phyloP scores from a whole-genome alignment of 1,139 yeast species.

The Debaryomycetaceae sp. region DNA sequence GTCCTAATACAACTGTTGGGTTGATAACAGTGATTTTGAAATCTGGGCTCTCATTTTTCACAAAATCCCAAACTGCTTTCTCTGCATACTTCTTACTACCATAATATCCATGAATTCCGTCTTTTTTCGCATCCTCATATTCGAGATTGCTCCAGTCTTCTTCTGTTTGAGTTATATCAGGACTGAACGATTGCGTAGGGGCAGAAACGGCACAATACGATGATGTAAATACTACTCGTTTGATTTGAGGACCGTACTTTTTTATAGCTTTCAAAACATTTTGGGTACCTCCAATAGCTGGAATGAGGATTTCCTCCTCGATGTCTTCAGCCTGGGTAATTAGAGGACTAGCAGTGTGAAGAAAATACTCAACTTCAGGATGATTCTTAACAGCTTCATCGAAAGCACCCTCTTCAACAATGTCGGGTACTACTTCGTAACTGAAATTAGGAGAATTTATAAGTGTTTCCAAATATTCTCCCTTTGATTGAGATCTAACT shows the following conservation, averaged over 20 bases:
- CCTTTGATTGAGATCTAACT: conserved; percentile 55
- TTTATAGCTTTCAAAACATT: conserved; percentile 29
- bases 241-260: conserved; percentile 22
- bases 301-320: conserved; percentile 36
- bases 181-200: conserved; percentile 23
- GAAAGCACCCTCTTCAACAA: conserved; percentile 30
- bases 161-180: conserved; percentile 29
- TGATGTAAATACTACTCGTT: conserved; percentile 39
- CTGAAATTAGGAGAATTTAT: conserved; percentile 25
- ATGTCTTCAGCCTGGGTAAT: conserved; percentile 32
- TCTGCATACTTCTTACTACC: conserved; percentile 41
- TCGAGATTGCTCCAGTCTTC: conserved; percentile 36
- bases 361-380: conserved; percentile 22
- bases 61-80: conserved; percentile 35
- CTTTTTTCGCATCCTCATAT: conserved; percentile 34
- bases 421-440: conserved; percentile 36
- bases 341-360: conserved; percentile 37
- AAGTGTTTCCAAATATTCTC: conserved; percentile 34
- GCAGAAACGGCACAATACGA: conserved; percentile 43
- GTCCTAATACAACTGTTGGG: conserved; percentile 50
- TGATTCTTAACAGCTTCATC: conserved; percentile 29
- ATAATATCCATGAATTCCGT: conserved; percentile 36
- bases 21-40: conserved; percentile 44
- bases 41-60: conserved; percentile 26
- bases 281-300: conserved; percentile 41